Evolutionary conservation across 169 alveolate species (phyloP).

Genomic region (Plasmodium coatneyi): DNA sequence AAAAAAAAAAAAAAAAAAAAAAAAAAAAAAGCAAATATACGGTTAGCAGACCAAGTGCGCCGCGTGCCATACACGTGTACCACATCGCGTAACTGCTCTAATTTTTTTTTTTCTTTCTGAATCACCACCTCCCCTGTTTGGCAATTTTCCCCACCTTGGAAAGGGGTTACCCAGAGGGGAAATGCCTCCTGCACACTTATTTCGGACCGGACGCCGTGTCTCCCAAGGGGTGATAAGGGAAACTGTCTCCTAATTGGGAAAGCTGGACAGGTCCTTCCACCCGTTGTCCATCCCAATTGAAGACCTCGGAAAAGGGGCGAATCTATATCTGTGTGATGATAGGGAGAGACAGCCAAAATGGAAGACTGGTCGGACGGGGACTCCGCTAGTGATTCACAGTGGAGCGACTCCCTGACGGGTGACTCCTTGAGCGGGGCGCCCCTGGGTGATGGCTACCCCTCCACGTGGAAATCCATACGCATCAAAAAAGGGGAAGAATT

Average conservation of each 20-base stretch:
- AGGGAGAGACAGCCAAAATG: background rate
- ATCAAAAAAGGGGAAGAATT: background rate
- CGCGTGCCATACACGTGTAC: too few species aligned
- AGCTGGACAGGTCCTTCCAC: too few species aligned
- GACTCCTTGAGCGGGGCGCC: background rate
- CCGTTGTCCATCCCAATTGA: too few species aligned
- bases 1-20: background rate
- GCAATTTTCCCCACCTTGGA: constrained; percentile 60
- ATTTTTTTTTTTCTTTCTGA: constrained; percentile 75
- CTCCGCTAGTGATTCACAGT: background rate
- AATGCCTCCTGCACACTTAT: too few species aligned
- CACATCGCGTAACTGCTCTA: constrained; percentile 78
- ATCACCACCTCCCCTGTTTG: constrained; percentile 83
- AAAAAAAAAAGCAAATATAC: constrained; percentile 74
- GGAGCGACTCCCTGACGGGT: background rate
- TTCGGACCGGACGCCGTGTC: too few species aligned
- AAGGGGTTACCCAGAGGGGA: background rate
- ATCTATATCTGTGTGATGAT: background rate
- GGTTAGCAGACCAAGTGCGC: constrained; percentile 76
- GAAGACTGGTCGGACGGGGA: background rate
- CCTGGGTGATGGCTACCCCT: background rate
- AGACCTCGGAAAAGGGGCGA: too few species aligned
- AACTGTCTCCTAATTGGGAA: too few species aligned
- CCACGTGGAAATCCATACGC: background rate
- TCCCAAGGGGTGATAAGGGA: too few species aligned